phyloP scores from a whole-genome alignment of 768 basidiomycete species.

The Suillus americanus region DNA sequence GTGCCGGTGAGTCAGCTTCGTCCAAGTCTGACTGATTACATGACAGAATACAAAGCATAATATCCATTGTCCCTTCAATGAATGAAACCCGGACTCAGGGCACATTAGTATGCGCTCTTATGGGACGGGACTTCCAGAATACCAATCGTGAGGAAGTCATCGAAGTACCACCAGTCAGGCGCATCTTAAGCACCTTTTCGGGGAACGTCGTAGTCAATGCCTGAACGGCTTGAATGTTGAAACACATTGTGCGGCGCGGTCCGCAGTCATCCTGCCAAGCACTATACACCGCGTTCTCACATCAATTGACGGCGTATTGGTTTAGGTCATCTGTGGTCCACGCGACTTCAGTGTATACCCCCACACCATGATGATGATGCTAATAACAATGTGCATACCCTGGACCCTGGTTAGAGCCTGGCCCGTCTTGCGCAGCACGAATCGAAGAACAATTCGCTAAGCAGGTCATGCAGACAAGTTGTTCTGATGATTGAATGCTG shows the following conservation, averaged over 20 bases:
- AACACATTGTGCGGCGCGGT: neutral
- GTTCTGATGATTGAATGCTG: neutral
- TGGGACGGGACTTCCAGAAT: no score
- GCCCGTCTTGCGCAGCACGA: neutral
- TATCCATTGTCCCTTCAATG: no score
- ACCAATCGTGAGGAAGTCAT: no score
- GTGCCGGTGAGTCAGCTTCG: no score
- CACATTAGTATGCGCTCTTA: no score
- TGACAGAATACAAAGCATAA: no score
- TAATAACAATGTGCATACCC: neutral
- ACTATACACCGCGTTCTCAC: neutral
- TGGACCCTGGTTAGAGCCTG: neutral
- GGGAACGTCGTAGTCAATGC: neutral
- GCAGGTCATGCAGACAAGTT: neutral
- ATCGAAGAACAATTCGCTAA: neutral
- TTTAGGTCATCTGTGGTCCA: neutral
- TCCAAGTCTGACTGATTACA: no score
- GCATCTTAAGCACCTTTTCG: neutral
- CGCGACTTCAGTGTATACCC: neutral
- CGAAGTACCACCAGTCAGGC: neutral
- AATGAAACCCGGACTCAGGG: no score
- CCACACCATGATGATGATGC: neutral
- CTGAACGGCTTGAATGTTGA: neutral
- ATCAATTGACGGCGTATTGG: neutral
- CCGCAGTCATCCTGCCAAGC: neutral